Base-by-base conservation (phyloP, 371 early-diverging fungal genomes). In the Syncephalastrum racemosum region DNA sequence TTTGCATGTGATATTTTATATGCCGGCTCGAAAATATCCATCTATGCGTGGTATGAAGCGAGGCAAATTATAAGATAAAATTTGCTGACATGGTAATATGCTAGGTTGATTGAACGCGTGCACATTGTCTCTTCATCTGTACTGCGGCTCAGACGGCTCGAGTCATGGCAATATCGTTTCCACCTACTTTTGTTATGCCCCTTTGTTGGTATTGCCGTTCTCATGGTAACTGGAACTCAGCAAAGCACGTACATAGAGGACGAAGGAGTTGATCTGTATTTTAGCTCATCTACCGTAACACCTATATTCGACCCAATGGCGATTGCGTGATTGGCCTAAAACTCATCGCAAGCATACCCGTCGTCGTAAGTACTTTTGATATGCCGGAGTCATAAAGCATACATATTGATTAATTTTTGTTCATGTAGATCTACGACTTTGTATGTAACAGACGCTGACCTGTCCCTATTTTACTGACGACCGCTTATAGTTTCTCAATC, bases 241-340 rank as follows among this genome's bases (percentile, higher is more conserved):
- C 19, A 39, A 46, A n/a, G n/a, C n/a, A n/a, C 36, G 12, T 31
- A 10, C 10, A 8, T 31, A 31, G 2, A 31, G 36, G 36, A 12
- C 6, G 10, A 5, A 31, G 36, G 36, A 8, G 36, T 31, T 31
- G 10, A 31, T 12, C 12, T 31, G 36, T n/a, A n/a, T 45, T 31
- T 51, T 44, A 67, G 68, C 31, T 76, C 36, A 53, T 62, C 15
- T 75, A 50, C 53, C 65, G 80, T 22, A 73, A 73, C 23, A 73
- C 68, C 4, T 73, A 73, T 47, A 44, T 83, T 31, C 68, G 72
- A 41, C 59, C 64, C 1, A 63, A 75, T 50, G 81, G 78, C 8
- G 54, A 54, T 18, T 83, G 84, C 55, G 70, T 63, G 23, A 81
- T 81, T 58, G 82, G 81, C 36, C 55, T 81, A 19, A 69, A 75